Percentiles rank a stretch among this genome's conserved stretches.
phyloP scores from a whole-genome alignment of 108 stramenopile genomes.

The Cyclotella distinguenda region DNA sequence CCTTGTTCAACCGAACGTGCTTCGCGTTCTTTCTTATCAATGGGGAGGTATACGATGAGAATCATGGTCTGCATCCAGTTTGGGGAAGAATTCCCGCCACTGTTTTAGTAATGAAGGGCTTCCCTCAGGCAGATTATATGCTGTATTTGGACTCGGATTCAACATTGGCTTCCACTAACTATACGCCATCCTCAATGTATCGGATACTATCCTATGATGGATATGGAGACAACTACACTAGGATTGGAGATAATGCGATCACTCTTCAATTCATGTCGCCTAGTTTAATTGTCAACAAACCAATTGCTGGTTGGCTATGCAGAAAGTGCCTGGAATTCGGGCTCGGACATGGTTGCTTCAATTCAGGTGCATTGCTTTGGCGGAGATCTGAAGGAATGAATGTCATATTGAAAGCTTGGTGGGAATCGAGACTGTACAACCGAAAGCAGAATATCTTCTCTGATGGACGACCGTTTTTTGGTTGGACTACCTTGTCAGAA shows the following conservation, averaged over 20 bases:
- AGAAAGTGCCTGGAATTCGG: slow-evolving; percentile 21
- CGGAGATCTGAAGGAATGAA: slow-evolving; percentile 12
- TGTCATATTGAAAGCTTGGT: slow-evolving; percentile 20
- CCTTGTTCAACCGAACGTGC: no score
- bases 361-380: slow-evolving; percentile 36
- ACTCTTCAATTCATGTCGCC: neutral
- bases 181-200: slow-evolving; percentile 18
- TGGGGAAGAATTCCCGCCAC: no score
- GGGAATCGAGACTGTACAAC: slow-evolving; percentile 18
- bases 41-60: no score
- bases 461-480: neutral
- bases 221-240: slow-evolving; percentile 13
- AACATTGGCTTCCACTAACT: slow-evolving; percentile 8
- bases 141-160: slow-evolving; percentile 38
- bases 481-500: neutral
- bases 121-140: slow-evolving; percentile 13
- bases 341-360: slow-evolving; percentile 40
- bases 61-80: no score
- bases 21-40: no score
- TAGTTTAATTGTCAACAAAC: slow-evolving; percentile 37
- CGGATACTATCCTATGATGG: slow-evolving; percentile 24
- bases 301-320: slow-evolving; percentile 32
- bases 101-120: slow-evolving; percentile 11
- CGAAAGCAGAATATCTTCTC: slow-evolving; percentile 17
- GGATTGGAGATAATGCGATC: no score